Percentiles rank a stretch among this genome's conserved stretches.
Conservation (phyloP, 345 rosid genomes). For the Theobroma cacao region DNA sequence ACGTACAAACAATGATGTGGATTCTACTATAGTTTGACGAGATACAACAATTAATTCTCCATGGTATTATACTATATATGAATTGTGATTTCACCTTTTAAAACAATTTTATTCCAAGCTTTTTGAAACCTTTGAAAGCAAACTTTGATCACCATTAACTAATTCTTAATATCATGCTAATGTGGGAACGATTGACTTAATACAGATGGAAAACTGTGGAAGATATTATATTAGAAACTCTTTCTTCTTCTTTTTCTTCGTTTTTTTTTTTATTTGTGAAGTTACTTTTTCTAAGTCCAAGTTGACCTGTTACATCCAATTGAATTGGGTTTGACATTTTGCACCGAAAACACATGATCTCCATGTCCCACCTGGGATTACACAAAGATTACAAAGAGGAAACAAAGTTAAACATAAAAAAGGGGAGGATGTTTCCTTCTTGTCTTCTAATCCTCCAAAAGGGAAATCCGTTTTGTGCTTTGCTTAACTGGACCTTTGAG, state of each 20-base stretch:
- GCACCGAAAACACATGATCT: slow-evolving; percentile 8
- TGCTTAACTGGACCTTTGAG: not conserved
- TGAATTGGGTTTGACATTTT: not conserved
- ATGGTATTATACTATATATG: too few species aligned
- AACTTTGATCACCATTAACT: not conserved
- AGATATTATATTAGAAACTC: not conserved
- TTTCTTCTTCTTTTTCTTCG: too few species aligned
- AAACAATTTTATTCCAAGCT: not conserved
- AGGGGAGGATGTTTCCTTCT: not conserved
- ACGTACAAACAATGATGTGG: not conserved
- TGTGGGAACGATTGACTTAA: too few species aligned
- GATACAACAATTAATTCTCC: too few species aligned
- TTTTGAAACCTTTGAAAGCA: not conserved
- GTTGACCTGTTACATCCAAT: not conserved
- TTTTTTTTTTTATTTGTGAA: not conserved
- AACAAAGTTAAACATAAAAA: slow-evolving; percentile 11
- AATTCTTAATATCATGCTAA: too few species aligned
- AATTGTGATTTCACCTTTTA: not conserved
- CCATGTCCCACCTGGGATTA: slow-evolving; percentile 31
- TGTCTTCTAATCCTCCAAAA: slow-evolving; percentile 7
- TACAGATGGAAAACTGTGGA: too few species aligned
- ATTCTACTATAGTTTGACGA: too few species aligned
- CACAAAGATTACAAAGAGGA: not conserved
- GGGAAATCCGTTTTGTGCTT: not conserved
- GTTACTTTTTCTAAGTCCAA: not conserved